A percentile compares a stretch with the other conserved stretches of the same genome.
phyloP scores from a whole-genome alignment of 2,329 filamentous ascomycete species.

The Beauveria rudraprayagi region DNA sequence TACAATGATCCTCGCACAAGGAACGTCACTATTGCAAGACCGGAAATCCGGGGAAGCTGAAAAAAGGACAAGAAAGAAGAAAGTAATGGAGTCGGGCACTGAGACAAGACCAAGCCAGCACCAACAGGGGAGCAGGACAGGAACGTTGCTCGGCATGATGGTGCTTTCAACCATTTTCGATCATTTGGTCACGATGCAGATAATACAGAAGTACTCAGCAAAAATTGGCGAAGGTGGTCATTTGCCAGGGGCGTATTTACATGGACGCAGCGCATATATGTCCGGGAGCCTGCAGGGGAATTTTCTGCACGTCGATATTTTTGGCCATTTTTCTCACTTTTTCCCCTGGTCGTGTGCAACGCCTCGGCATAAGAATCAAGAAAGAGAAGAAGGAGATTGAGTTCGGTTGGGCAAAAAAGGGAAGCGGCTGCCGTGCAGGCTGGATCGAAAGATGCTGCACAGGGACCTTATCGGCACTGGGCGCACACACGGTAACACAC shows the following conservation, averaged over 20 bases:
- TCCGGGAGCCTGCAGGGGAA: neutral
- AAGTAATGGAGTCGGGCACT: neutral
- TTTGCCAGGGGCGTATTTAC: neutral
- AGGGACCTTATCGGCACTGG: neutral
- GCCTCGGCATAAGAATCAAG: neutral
- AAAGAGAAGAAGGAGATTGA: neutral
- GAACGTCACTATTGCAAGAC: neutral
- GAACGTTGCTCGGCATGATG: neutral
- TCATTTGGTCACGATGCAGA: neutral
- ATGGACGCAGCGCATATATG: too few species aligned
- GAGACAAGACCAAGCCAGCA: neutral
- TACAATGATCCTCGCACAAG: neutral
- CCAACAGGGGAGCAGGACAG: neutral
- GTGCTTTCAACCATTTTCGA: neutral
- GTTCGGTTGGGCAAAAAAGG: neutral
- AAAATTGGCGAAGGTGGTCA: neutral
- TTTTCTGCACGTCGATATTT: neutral
- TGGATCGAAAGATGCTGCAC: neutral
- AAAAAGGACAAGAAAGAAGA: neutral
- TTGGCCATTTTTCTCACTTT: neutral
- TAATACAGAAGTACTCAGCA: neutral
- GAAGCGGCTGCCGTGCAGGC: neutral
- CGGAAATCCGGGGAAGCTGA: constrained; percentile 7
- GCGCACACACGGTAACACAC: too few species aligned
- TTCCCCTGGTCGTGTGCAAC: neutral